phyloP scores from a whole-genome alignment of 2,329 filamentous ascomycete genomes.

The Ceratocystis lukuohia region DNA sequence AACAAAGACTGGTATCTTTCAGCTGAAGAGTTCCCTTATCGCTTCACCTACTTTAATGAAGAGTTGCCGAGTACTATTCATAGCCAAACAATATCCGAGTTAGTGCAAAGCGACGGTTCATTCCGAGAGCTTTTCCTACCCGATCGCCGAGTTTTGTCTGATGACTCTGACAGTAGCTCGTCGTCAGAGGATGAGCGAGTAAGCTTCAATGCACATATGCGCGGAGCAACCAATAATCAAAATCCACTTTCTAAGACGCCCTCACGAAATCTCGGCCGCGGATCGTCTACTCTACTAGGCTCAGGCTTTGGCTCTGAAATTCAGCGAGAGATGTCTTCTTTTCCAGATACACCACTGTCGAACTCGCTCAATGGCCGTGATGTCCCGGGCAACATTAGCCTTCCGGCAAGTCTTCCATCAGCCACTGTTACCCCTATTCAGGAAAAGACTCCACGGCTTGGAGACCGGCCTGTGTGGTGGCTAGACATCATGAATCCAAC shows the following conservation, averaged over 20 bases:
- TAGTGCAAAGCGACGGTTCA: conserved; percentile 69
- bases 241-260: conserved; percentile 10
- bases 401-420: neutral
- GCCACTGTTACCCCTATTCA: conserved; percentile 20
- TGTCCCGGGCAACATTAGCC: neutral
- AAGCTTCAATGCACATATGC: conserved; percentile 19
- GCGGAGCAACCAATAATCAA: conserved; percentile 14
- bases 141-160: conserved; percentile 61
- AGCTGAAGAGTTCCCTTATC: conserved; percentile 80
- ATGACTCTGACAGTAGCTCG: conserved; percentile 49
- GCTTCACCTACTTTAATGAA: conserved; percentile 98
- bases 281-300: neutral
- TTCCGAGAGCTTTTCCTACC: conserved; percentile 87
- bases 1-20: conserved; percentile 71
- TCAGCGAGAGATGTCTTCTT: conserved; percentile 6
- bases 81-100: conserved; percentile 84
- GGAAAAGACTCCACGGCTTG: conserved; percentile 44
- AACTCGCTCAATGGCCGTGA: conserved; percentile 8
- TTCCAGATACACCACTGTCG: neutral
- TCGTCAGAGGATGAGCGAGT: conserved; percentile 17
- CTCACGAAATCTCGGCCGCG: neutral
- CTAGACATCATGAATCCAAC: conserved; percentile 84
- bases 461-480: conserved; percentile 91
- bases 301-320: neutral
- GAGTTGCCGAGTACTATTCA: conserved; percentile 93